A percentile compares a stretch with the other conserved stretches of the same genome.
phyloP scores from a whole-genome alignment of 108 stramenopile genomes.

The Thalassiosira profunda region DNA sequence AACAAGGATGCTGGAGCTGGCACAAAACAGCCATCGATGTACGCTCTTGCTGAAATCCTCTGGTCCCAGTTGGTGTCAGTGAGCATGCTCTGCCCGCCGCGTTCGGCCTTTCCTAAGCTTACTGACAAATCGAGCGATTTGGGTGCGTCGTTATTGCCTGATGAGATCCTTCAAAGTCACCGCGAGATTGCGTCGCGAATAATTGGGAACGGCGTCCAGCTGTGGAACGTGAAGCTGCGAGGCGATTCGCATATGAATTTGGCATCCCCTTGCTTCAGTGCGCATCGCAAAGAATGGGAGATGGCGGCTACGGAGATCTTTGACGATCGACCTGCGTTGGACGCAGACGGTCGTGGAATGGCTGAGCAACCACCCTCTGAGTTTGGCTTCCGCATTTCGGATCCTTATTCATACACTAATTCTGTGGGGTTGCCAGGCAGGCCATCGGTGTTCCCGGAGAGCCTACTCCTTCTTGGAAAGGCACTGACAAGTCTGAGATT shows the following conservation, averaged over 20 bases:
- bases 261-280: neutral
- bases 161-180: slow-evolving; percentile 2
- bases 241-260: slow-evolving; percentile 11
- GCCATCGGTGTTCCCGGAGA: slow-evolving; percentile 25
- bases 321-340: neutral
- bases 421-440: neutral
- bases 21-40: slow-evolving; percentile 7
- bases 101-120: neutral
- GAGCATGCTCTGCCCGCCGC: slow-evolving; percentile 14
- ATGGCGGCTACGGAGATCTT: slow-evolving; percentile 5
- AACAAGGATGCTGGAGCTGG: slow-evolving; percentile 11
- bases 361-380: neutral
- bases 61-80: slow-evolving; percentile 40
- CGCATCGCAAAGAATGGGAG: slow-evolving; percentile 17
- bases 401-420: neutral
- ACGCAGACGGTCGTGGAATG: neutral
- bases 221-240: slow-evolving; percentile 12
- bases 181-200: slow-evolving; percentile 12
- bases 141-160: neutral
- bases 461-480: slow-evolving; percentile 29
- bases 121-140: no score
- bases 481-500: slow-evolving; percentile 11
- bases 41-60: slow-evolving; percentile 27
- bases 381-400: slow-evolving; percentile 6
- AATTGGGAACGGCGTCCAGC: slow-evolving; percentile 15